phyloP scores from a whole-genome alignment of 805 yeast genomes.

The Saturnispora serradocipensis region DNA sequence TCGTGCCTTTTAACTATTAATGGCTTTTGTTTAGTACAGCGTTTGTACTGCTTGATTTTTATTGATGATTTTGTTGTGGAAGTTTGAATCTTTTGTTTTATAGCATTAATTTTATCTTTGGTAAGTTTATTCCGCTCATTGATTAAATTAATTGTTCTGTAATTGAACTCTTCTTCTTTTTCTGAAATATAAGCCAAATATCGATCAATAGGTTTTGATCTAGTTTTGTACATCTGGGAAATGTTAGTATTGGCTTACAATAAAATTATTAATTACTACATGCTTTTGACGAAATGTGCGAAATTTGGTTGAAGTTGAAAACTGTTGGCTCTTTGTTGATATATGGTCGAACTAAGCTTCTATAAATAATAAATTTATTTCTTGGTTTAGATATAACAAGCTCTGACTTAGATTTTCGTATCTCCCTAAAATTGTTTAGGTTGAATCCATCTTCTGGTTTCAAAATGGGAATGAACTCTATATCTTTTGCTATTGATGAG shows the following conservation, averaged over 20 bases:
- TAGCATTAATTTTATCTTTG: neutral
- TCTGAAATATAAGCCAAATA: slow-evolving; percentile 1
- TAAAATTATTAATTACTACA: no score
- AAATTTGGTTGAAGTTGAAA: neutral
- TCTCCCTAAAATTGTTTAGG: slow-evolving; percentile 4
- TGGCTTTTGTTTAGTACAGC: no score
- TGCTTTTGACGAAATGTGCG: no score
- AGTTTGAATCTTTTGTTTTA: no score
- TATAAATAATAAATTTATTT: slow-evolving; percentile 11
- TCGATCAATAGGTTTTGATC: neutral
- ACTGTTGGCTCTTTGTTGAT: neutral
- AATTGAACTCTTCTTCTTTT: neutral
- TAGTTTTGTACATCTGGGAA: no score
- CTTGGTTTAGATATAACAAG: slow-evolving; percentile 8
- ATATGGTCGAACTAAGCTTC: slow-evolving; percentile 2
- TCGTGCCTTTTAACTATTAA: no score
- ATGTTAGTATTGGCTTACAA: no score
- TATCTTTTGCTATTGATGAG: no score
- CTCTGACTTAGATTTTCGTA: slow-evolving; percentile 6
- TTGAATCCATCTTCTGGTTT: neutral
- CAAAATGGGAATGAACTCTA: no score
- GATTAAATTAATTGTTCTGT: neutral
- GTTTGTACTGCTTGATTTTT: no score
- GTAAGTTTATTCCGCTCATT: neutral
- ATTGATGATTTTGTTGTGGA: no score